Evolutionary conservation across 768 basidiomycete genomes (phyloP), one percentile per base, ranked within the genome.

Genomic region (Asterophora lycoperdoides): DNA sequence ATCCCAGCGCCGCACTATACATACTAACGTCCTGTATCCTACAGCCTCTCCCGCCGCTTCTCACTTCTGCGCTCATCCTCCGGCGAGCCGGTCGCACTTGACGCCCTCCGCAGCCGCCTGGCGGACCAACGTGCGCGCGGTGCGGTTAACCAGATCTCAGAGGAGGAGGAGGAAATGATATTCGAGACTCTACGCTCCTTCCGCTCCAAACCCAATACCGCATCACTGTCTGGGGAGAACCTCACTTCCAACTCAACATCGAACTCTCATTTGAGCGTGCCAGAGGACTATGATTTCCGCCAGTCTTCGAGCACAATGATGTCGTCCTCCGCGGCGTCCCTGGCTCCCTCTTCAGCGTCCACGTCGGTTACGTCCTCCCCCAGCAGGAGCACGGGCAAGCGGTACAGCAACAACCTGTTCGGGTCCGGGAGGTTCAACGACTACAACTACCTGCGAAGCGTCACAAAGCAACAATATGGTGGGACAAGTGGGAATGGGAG

Each of bases 351-450:
- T 54, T 18, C 50, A 14, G 13, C 30, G 13, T 23, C 23, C 6
- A 1, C 47, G 5, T 65, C 63, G 60, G 58, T 67, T 60, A 69
- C 56, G 40, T 72, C 73, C 15, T 77, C 80, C 18, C 75, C 83
- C 19, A 65, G 64, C 56, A 49, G 69, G 41, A 73, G 78, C 29
- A 78, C 79, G 34, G 68, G 72, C 48, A 85, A 86, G 67, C 79
- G 89, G 39, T 86, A 87, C 64, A 90, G 88, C 71, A 91, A 91
- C 64, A 91, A 91, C 60, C 71, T 93, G 42, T 92, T 91, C 54
- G 84, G 87, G 40, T 91, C 89, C 14, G 82, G 84, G n/a, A 78
- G 83, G 47, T 74, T 89, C 57, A 76, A 84, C 48, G 89, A 92
- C 64, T 81, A 89, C 60, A 71, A 73, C 8, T 87, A 90, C 64